These are phyloP conservation scores for Citrus cavaleriei DNA, from an alignment of 345 rosid genomes.

Conservation along the genomic window DNA sequence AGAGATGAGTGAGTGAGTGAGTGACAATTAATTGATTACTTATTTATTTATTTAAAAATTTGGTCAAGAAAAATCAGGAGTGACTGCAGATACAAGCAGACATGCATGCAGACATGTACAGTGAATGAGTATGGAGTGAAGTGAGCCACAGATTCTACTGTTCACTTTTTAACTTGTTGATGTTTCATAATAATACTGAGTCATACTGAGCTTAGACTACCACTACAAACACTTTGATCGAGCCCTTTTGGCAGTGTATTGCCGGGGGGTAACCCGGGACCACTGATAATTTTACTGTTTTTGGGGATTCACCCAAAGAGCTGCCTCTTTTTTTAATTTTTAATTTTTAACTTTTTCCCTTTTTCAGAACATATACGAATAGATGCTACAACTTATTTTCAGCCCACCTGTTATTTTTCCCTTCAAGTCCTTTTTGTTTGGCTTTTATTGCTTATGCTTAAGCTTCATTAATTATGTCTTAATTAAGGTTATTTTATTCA, in stretches of 20 bases:
- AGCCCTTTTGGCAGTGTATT: constrained; percentile 26
- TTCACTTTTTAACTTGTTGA: constrained; percentile 10
- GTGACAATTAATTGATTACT: not conserved
- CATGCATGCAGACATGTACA: constrained; percentile 29
- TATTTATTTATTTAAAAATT: not conserved
- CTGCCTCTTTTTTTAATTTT: not conserved
- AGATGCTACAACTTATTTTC: constrained; percentile 13
- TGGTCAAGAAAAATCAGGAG: constrained; percentile 33
- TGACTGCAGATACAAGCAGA: constrained; percentile 30
- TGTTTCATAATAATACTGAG: constrained; percentile 8
- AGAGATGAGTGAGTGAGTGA: not conserved
- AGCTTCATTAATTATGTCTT: not conserved
- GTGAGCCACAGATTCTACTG: constrained; percentile 36
- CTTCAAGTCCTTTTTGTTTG: not conserved
- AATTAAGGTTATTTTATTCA: not conserved
- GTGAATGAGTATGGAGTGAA: constrained; percentile 3
- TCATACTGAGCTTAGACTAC: constrained; percentile 28
- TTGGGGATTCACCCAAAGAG: constrained; percentile 47
- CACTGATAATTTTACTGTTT: constrained; percentile 33
- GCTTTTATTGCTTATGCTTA: not conserved
- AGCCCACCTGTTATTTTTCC: not conserved
- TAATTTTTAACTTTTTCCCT: not conserved
- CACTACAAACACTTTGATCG: constrained; percentile 41
- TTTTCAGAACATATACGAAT: constrained; percentile 25
- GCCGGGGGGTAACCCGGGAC: constrained; percentile 18